A percentile compares a stretch with the other conserved stretches of the same genome.
phyloP scores from a whole-genome alignment of 306 rosid species.

The barrel medic (Medicago truncatula) region MtrunA17r5.0-ANR NC_053048.1:39210501-39211000 shows the following conservation, averaged over 20 bases:
- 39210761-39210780: constrained; percentile 84
- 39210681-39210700: constrained; percentile 78
- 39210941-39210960: constrained; percentile 91
- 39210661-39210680: constrained; percentile 84
- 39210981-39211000: constrained; percentile 92
- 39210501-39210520: constrained; percentile 53
- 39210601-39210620: constrained; percentile 81
- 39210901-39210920: constrained; percentile 73
- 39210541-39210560: constrained; percentile 71
- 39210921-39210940: constrained; percentile 87
- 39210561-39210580: constrained; percentile 79
- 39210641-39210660: constrained; percentile 82
- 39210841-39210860: constrained; percentile 76
- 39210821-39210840: constrained; percentile 85
- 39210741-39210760: constrained; percentile 88
- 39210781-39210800: constrained; percentile 80
- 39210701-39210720: constrained; percentile 87
- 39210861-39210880: constrained; percentile 74
- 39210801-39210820: constrained; percentile 96
- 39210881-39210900: constrained; percentile 82
- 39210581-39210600: constrained; percentile 76
- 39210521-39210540: constrained; percentile 58
- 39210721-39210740: constrained; percentile 93
- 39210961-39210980: constrained; percentile 92
- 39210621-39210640: constrained; percentile 96